Base-by-base conservation (phyloP, 2,329 filamentous ascomycete genomes). In the Trichoderma guizhouense region DNA sequence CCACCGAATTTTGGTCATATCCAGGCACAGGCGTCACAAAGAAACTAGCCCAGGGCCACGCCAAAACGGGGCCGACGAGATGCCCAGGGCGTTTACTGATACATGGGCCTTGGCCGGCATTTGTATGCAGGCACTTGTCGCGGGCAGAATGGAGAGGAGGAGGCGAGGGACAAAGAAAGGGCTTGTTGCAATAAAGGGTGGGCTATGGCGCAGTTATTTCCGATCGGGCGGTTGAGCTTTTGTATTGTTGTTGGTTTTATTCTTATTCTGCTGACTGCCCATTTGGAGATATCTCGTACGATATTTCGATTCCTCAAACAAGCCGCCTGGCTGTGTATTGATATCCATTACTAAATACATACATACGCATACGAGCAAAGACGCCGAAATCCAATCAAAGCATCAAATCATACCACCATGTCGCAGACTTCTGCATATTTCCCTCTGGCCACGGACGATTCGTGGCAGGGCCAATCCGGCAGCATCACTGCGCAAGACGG, bases 401-500 rank as follows among this genome's bases (percentile, higher is more conserved):
- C 57, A 30, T 67, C 57, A 26, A 65, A 57, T 72, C 57, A 30
- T 21, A 24, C 12, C 39, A 77, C 66, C 73, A 86, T 87, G 83
- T 78, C 83, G 55, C 76, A 82, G 67, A 82, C 82, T 36, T 77
- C 77, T 7, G 74, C 78, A 36, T 70, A 76, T 30, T 86, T 85
- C 57, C 67, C 67, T 53, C 67, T 69, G 71, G 81, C 84, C 28
- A 84, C 68, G 39, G 60, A 64, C 32, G 28, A 71, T 47, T 64
- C 62, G 18, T 72, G 84, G 71, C 78, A 79, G 9, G 81, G 79
- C 51, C 75, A 78, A 62, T 77, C 78, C 34, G 78, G 79, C 30
- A 78, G 80, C 79, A 36, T 77, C 81, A 30, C 80, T 30, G 75
- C 77, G 34, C 79, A 79, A 21, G 81, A 84, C 69, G 86, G 88